phyloP scores from a whole-genome alignment of 2,329 filamentous ascomycete species.

The Neophaeococcomyces aloes region DNA sequence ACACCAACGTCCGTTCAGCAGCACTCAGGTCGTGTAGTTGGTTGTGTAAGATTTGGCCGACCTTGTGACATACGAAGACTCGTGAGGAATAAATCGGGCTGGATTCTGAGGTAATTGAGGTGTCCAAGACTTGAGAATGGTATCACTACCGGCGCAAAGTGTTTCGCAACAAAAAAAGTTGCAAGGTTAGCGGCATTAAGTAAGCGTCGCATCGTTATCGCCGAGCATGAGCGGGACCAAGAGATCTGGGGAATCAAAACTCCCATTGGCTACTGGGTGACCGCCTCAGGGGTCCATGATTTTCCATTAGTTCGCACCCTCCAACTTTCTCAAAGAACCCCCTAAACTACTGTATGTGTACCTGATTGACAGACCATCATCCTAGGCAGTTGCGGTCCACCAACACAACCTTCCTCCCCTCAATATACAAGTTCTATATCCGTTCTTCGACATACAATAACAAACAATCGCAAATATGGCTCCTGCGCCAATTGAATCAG shows the following conservation, averaged over 20 bases:
- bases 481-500: constrained; percentile 43
- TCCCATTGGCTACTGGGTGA: not conserved
- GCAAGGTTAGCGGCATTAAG: constrained; percentile 1
- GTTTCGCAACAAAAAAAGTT: constrained; percentile 6
- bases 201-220: too few species aligned
- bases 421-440: not conserved
- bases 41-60: too few species aligned
- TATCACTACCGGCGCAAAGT: constrained; percentile 3
- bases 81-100: too few species aligned
- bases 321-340: constrained; percentile 2
- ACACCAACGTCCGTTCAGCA: too few species aligned
- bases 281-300: constrained; percentile 3
- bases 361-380: too few species aligned
- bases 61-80: too few species aligned
- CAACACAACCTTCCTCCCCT: not conserved
- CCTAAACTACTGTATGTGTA: too few species aligned
- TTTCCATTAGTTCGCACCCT: not conserved
- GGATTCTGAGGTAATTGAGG: too few species aligned
- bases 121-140: constrained; percentile 1
- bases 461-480: constrained; percentile 33
- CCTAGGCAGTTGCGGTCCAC: constrained; percentile 1
- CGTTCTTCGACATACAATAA: too few species aligned
- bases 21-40: too few species aligned
- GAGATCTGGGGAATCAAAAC: not conserved
- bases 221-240: not conserved